Evolutionary conservation across 345 rosid species (phyloP), one percentile per base, ranked within the genome.

Genomic region (Lepidium didymum): DNA sequence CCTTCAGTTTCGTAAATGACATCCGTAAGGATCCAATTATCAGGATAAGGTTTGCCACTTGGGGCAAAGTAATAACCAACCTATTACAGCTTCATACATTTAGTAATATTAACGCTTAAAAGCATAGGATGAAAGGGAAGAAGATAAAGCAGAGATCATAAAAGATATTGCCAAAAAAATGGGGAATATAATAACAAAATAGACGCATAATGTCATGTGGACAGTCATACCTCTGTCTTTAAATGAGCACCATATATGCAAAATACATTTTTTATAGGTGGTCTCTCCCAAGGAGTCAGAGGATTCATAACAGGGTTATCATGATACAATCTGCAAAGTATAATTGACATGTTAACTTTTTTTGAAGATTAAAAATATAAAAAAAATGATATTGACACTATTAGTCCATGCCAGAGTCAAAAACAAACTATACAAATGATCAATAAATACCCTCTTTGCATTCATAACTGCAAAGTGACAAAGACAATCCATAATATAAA

Each of bases 11-110:
- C 97, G 56, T 89, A 91, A 57, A 94, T 81, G 79, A 94, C 23
- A 81, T 94, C 99, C 7, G 99, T 91, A 66, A 89, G 81, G 70
- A 91, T 94, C 99, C 99, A 94, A 73, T 91, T 94, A 81, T 94
- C 96, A 80, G 99, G 99, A 75, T 94, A 94, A 74, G 97, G 96
- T 81, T 94, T 94, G 70, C 97, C 96, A 75, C 99, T 91, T 33
- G 97, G 96, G 21, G 99, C 97, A 81, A 88, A 83, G 80, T 86
- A 94, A 74, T 88, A 89, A 56, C 99, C 99, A 79, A 91, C 97
- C 99, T 94, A 81, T 61, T 43, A 56, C 62, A 29, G 54, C 65
- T 67, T 64, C 75, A 40, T 56, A 78, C 62, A 77, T 49, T 79
- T 19, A 72, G 52, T 56, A 54, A 57, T 43, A 18, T 44, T 12